phyloP scores from a whole-genome alignment of 2,329 filamentous ascomycete genomes.

The Neonectria hederae region DNA sequence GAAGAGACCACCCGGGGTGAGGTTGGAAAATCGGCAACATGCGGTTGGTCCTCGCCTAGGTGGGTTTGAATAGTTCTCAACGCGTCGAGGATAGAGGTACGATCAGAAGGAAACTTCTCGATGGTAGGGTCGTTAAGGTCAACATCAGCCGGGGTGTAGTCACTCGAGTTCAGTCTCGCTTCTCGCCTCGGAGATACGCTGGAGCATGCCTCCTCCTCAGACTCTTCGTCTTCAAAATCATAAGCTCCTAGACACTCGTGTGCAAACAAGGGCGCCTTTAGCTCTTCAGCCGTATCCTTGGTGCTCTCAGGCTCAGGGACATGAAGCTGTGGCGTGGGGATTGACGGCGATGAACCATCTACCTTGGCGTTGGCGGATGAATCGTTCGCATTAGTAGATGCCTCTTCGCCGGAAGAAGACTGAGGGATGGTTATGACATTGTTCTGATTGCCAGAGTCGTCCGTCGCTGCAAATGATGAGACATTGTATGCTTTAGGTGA shows the following conservation, averaged over 20 bases:
- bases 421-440: slow-evolving; percentile 51
- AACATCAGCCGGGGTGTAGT: slow-evolving; percentile 28
- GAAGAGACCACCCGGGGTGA: slow-evolving; percentile 50
- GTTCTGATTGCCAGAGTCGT: slow-evolving; percentile 59
- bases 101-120: slow-evolving; percentile 58
- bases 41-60: slow-evolving; percentile 51
- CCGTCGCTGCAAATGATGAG: slow-evolving; percentile 44
- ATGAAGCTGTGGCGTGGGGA: neutral
- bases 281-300: slow-evolving; percentile 30
- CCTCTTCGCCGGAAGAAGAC: slow-evolving; percentile 30
- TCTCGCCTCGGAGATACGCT: slow-evolving; percentile 30
- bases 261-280: slow-evolving; percentile 55
- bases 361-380: slow-evolving; percentile 21
- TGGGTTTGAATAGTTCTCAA: slow-evolving; percentile 58
- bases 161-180: slow-evolving; percentile 30
- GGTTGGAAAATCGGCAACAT: slow-evolving; percentile 48
- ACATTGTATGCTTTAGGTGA: neutral
- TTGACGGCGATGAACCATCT: neutral
- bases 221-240: slow-evolving; percentile 46
- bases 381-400: slow-evolving; percentile 20
- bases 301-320: slow-evolving; percentile 5
- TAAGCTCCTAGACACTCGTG: slow-evolving; percentile 58
- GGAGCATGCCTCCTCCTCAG: slow-evolving; percentile 41
- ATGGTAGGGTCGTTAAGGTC: slow-evolving; percentile 60
- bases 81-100: slow-evolving; percentile 55